A percentile compares a stretch with the other conserved stretches of the same genome.
Conservation (phyloP, 352 stramenopile species). For the Thraustochytrium sp. region DNA sequence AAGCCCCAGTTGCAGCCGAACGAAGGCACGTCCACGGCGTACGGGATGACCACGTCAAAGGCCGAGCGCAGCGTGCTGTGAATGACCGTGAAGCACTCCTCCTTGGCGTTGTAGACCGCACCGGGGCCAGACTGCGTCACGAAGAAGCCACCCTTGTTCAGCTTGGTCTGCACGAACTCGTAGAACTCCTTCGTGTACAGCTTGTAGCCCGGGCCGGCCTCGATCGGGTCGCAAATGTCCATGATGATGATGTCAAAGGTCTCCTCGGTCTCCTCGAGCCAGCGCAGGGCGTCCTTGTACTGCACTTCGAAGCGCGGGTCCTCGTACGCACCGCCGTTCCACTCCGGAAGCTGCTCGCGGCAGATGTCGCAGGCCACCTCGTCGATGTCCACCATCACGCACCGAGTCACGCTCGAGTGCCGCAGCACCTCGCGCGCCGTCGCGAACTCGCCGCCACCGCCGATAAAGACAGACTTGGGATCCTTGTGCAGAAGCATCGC, state of each 20-base stretch:
- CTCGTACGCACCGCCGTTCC: slow-evolving; percentile 75
- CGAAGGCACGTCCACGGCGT: slow-evolving; percentile 80
- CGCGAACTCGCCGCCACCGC: slow-evolving; percentile 82
- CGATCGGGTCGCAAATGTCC: slow-evolving; percentile 87
- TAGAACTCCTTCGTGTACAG: slow-evolving; percentile 82
- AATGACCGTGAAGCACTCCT: slow-evolving; percentile 84
- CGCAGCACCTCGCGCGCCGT: slow-evolving; percentile 83
- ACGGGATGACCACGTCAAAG: slow-evolving; percentile 85
- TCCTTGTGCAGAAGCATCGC: slow-evolving; percentile 67
- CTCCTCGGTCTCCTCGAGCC: slow-evolving; percentile 51
- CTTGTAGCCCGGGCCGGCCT: slow-evolving; percentile 83
- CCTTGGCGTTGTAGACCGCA: slow-evolving; percentile 75
- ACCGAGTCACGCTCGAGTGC: slow-evolving; percentile 80
- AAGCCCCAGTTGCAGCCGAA: slow-evolving; percentile 89
- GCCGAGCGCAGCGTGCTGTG: slow-evolving; percentile 79
- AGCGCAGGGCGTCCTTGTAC: slow-evolving; percentile 40
- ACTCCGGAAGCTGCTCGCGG: slow-evolving; percentile 84
- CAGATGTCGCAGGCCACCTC: slow-evolving; percentile 83
- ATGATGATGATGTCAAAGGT: slow-evolving; percentile 89
- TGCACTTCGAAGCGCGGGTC: slow-evolving; percentile 79
- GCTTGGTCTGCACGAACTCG: slow-evolving; percentile 66
- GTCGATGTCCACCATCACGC: slow-evolving; percentile 93
- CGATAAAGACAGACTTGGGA: slow-evolving; percentile 56
- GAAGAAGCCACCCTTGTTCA: slow-evolving; percentile 77
- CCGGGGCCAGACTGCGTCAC: slow-evolving; percentile 85